Evolutionary conservation across 2,329 filamentous ascomycete genomes (phyloP), one percentile per base, ranked within the genome.

Genomic region (Ceratocystis harringtonii): DNA sequence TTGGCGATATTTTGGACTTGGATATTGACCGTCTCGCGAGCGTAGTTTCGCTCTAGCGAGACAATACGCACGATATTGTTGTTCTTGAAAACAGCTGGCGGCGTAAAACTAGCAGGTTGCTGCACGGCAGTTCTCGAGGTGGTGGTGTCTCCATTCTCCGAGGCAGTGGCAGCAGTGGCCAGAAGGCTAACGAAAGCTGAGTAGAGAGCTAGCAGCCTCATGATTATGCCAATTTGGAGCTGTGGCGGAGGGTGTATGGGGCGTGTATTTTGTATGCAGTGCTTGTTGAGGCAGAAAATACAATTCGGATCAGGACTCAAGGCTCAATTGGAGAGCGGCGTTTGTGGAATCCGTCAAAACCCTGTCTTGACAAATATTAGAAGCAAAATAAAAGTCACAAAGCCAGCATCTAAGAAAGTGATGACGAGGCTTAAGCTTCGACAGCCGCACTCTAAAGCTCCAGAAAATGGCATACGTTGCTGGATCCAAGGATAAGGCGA

Each of bases 1-100:
- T 82, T 81, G 72, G 87, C 89, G 70, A 89, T 80, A 75, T 99
- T 99, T 79, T 96, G 88, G 69, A 99, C 84, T 63, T 95, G 81
- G n/a, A 96, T 87, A 77, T 97, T 96, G 80, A 96, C 84, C 15
- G 86, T 88, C 76, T 97, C 92, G 73, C 91, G 87, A 65, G 86
- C 85, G 72, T 94, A 97, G 70, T 85, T 89, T 80, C 96, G 97
- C 77, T 97, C 92, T 67, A 96, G 77, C 70, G 95, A 96, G 73
- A 95, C 87, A 69, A 88, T 86, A 72, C 94, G 89, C 63, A 97
- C 88, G 36, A 97, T 77, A 75, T 99, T 97, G 76, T 82, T 82
- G 76, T 99, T 96, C 78, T 92, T 90, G 79, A 96, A 99, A 70
- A 92, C 89, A 5, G 60, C 64, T 4, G 92, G 88, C 64, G 92